A percentile compares a stretch with the other conserved stretches of the same genome.
These are phyloP conservation scores for Yarrowia sp. DNA, from an alignment of 805 yeast species.

Conservation along the genomic window DNA sequence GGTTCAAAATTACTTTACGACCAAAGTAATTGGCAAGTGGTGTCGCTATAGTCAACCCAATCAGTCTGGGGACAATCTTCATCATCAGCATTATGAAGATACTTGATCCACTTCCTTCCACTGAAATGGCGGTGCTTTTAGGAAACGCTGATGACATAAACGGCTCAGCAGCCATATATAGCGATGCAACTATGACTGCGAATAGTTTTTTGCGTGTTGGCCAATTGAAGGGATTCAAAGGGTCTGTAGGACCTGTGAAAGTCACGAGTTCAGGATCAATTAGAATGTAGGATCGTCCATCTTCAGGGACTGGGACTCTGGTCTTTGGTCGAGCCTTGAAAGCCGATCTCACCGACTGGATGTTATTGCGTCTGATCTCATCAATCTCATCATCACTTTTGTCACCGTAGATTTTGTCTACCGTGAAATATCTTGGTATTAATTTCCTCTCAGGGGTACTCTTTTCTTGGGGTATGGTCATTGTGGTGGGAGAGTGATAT, in stretches of 20 bases:
- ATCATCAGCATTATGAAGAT: conserved; percentile 1
- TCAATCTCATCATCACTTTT: neutral
- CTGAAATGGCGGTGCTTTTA: neutral
- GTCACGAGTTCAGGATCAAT: conserved; percentile 13
- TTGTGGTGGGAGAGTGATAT: neutral
- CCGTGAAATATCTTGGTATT: neutral
- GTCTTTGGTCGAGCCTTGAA: neutral
- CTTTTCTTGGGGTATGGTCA: neutral
- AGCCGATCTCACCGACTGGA: neutral
- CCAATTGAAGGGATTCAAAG: neutral
- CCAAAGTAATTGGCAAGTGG: conserved; percentile 8
- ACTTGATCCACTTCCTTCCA: neutral
- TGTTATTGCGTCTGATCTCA: neutral
- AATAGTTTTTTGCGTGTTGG: neutral
- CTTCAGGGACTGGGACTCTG: neutral
- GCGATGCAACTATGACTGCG: neutral
- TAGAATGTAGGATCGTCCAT: neutral
- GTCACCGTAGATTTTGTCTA: neutral
- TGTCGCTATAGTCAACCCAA: neutral
- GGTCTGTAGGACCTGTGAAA: neutral
- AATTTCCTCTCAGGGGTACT: neutral
- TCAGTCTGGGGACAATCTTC: neutral
- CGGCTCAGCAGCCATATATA: conserved; percentile 5
- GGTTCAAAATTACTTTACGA: neutral
- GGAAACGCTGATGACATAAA: conserved; percentile 17